A percentile compares a stretch with the other conserved stretches of the same genome.
phyloP scores from a whole-genome alignment of 352 stramenopile species.

The Globisporangium apiculatum region DNA sequence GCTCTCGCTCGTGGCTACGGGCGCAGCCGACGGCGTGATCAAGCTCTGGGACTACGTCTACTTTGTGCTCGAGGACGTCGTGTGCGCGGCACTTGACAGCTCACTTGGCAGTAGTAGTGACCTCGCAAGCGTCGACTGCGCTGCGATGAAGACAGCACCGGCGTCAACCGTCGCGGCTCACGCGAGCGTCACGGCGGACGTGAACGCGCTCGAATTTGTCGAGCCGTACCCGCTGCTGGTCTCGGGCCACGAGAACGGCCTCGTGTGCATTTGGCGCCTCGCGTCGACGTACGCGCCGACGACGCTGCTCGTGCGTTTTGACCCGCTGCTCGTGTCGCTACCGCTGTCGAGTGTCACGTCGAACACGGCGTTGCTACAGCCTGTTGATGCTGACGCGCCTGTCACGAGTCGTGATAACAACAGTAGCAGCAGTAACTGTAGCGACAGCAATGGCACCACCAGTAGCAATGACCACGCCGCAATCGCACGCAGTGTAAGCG shows the following conservation, averaged over 20 bases:
- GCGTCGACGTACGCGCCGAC: constrained; percentile 33
- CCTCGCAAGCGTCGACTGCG: constrained; percentile 1
- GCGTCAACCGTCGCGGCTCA: neutral
- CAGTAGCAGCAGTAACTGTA: neutral
- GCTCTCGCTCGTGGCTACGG: constrained; percentile 56
- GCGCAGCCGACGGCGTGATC: constrained; percentile 47
- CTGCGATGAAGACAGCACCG: neutral
- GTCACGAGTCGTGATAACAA: neutral
- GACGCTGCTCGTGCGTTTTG: constrained; percentile 31
- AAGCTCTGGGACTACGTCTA: constrained; percentile 88
- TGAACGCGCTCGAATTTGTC: constrained; percentile 62
- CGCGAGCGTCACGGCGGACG: constrained; percentile 24
- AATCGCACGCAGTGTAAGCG: constrained; percentile 14
- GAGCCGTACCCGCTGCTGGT: constrained; percentile 69
- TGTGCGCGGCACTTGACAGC: constrained; percentile 21
- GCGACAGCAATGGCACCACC: neutral
- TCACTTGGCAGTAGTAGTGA: neutral
- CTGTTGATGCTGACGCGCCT: neutral
- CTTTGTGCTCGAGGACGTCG: constrained; percentile 65
- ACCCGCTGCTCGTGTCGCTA: constrained; percentile 8
- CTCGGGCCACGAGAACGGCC: constrained; percentile 62
- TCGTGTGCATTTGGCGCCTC: constrained; percentile 53
- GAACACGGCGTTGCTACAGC: no score
- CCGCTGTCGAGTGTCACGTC: no score
- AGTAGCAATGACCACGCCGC: neutral